These are phyloP conservation scores for Platanthera zijinensis DNA, from an alignment of 106 monocot genomes.

Conservation along the genomic window DNA sequence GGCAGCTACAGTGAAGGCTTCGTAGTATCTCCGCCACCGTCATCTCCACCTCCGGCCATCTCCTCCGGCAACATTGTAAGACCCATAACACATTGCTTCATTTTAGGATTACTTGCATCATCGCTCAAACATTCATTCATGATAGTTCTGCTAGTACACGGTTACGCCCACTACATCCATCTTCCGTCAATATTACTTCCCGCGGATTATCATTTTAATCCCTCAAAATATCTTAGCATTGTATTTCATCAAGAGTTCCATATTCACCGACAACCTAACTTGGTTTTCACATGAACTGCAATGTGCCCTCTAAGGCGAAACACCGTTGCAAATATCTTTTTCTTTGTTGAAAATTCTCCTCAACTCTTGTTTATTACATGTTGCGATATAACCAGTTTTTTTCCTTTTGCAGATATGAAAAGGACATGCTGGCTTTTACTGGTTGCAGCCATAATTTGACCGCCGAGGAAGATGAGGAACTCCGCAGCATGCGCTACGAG, in stretches of 20 bases:
- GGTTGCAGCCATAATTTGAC: slow-evolving; percentile 87
- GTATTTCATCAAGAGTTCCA: not conserved
- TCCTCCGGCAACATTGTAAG: no score
- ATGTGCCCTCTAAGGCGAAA: not conserved
- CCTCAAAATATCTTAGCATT: no score
- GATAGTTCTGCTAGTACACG: no score
- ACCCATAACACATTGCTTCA: no score
- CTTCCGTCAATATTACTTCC: no score
- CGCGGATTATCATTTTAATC: no score
- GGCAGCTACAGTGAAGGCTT: no score
- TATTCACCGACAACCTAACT: not conserved
- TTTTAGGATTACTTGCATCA: no score
- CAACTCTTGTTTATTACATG: not conserved
- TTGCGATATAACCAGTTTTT: not conserved
- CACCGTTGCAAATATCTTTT: not conserved
- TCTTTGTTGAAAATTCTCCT: not conserved
- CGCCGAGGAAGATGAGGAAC: slow-evolving; percentile 61
- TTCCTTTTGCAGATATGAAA: slow-evolving; percentile 69
- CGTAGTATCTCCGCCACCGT: no score
- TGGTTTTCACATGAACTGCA: not conserved
- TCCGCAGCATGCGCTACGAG: slow-evolving; percentile 75
- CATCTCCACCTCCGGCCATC: no score
- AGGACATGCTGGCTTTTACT: slow-evolving; percentile 97
- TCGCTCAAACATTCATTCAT: no score
- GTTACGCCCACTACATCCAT: no score